Base-by-base conservation (phyloP, 441 rosid genomes). In the Arabidopsis lyrata region DNA sequence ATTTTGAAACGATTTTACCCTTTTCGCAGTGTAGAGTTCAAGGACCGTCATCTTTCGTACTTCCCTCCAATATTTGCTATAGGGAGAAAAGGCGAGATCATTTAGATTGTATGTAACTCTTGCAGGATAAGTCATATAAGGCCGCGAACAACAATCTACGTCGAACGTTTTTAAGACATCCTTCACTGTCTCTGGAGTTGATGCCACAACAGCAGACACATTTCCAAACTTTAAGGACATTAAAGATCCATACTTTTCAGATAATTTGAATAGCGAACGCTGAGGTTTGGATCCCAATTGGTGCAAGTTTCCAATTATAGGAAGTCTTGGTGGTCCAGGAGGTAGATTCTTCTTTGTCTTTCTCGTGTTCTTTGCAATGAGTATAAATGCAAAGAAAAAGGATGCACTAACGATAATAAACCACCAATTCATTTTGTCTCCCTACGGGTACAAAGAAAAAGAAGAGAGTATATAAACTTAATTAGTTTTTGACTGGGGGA, bases 161-260 rank as follows among this genome's bases (percentile, higher is more conserved):
- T 77, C 80, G 41, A 24, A 66, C 2, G 77, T 72, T 66, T 72
- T 77, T n/a, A 77, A 57, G 8, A 59, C 62, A n/a, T 77, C 77
- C 10, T 58, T 77, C 10, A 66, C 63, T 0, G 58, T 59, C 62
- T 77, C 77, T 2, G 80, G 77, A 3, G 58, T 41, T 8, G 80
- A 65, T 1, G 68, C 73, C 8, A 72, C 73, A 35, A 77, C 63
- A 6, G 57, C 53, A 0, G 49, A 20, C 27, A 71, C 73, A 16
- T 15, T 67, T 42, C 80, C 80, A 0, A 72, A 44, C 63, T 77
- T 71, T 2, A 72, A 8, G 1, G 70, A 66, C 68, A 77, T 58
- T 32, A 71, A 18, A 48, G 76, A 27, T 12, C 80, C 77, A 8
- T 77, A 34, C 22, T 58, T 59, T 14, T 41, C 5, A 1, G 77